phyloP scores from a whole-genome alignment of 805 yeast genomes.

The Candida ficus region DNA sequence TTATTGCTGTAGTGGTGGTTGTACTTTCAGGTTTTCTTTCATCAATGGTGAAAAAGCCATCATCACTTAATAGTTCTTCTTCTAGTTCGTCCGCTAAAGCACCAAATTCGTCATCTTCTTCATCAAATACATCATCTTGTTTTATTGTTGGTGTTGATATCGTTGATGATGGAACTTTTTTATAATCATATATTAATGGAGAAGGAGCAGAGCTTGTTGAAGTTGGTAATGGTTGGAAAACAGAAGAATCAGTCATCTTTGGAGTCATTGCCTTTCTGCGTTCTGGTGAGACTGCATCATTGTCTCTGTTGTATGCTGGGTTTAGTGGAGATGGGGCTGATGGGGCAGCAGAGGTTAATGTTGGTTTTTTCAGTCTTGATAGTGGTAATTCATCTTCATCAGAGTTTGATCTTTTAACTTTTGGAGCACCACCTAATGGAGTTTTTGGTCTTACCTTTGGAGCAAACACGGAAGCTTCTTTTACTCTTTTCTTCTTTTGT shows the following conservation, averaged over 20 bases:
- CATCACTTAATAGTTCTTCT: constrained; percentile 12
- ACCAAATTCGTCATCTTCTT: constrained; percentile 19
- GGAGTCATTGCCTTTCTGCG: not conserved
- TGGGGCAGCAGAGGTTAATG: no score
- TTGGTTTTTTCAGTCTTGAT: not conserved
- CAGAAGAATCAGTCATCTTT: not conserved
- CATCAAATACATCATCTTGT: not conserved
- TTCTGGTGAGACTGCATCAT: no score
- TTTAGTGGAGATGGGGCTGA: no score
- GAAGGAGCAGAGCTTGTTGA: not conserved
- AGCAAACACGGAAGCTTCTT: constrained; percentile 22
- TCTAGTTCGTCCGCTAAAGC: constrained; percentile 24
- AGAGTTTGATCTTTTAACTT: constrained; percentile 4
- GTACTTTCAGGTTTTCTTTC: not conserved
- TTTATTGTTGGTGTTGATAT: constrained; percentile 2
- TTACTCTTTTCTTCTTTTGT: constrained; percentile 9
- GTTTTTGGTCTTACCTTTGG: constrained; percentile 19
- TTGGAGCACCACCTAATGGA: constrained; percentile 14
- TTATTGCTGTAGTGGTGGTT: not conserved
- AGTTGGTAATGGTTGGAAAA: not conserved
- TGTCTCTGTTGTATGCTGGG: no score
- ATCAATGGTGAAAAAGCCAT: constrained; percentile 11
- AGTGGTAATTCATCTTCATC: not conserved
- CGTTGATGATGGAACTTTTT: no score
- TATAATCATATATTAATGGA: constrained; percentile 8